Evolutionary conservation across 2,329 filamentous ascomycete species (phyloP).

Genomic region (Fonsecaea pugnacius): DNA sequence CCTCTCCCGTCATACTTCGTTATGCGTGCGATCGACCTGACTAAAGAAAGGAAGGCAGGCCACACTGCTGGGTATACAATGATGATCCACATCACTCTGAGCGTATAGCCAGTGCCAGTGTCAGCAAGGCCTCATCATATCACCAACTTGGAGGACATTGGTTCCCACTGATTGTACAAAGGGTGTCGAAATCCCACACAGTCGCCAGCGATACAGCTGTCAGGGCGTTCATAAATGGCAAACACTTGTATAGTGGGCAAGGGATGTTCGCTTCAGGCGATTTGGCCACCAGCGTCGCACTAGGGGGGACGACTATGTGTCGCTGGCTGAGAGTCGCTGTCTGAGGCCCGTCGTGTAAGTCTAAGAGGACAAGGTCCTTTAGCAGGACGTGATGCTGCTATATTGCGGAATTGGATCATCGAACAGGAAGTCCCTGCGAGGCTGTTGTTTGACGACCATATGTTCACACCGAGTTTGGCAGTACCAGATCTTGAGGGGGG

Average conservation of each 20-base stretch:
- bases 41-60: no score
- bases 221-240: not conserved
- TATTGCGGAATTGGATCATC: not conserved
- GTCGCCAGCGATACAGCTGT: not conserved
- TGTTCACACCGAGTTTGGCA: not conserved
- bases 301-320: not conserved
- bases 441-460: not conserved
- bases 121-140: no score
- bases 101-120: no score
- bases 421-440: not conserved
- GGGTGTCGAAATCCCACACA: not conserved
- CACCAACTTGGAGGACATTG: no score
- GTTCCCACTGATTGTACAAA: not conserved
- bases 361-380: not conserved
- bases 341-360: no score
- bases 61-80: no score
- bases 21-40: no score
- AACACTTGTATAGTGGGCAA: not conserved
- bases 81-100: no score
- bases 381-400: not conserved
- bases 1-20: no score
- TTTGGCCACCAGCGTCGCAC: not conserved
- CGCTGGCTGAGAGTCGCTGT: no score
- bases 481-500: not conserved
- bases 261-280: not conserved